Evolutionary conservation across 2,329 filamentous ascomycete species (phyloP).

Genomic region (Colletotrichum plurivorum): DNA sequence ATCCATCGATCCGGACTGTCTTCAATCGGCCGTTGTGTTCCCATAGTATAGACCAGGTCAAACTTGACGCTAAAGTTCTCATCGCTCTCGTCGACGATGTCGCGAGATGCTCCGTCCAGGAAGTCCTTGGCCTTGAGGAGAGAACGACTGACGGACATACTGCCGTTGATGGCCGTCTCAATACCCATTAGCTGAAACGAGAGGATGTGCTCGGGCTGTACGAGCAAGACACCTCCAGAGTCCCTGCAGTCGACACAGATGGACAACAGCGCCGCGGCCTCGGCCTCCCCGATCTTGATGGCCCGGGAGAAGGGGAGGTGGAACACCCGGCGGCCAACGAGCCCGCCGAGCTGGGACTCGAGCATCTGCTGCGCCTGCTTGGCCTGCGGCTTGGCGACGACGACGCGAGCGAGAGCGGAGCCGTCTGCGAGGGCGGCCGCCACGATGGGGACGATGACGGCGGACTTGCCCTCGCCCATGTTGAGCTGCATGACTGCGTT

Average conservation of each 20-base stretch:
- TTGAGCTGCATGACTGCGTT: constrained; percentile 77
- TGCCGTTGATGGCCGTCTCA: constrained; percentile 58
- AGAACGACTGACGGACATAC: constrained; percentile 46
- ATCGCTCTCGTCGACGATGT: constrained; percentile 77
- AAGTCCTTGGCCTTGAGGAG: constrained; percentile 60
- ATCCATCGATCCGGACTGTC: constrained; percentile 69
- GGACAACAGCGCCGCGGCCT: constrained; percentile 52
- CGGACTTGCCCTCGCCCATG: constrained; percentile 81
- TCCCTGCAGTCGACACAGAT: constrained; percentile 63
- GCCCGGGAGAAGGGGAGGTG: constrained; percentile 72
- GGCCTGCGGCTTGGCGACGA: constrained; percentile 73
- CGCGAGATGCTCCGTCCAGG: constrained; percentile 60
- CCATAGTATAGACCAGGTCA: constrained; percentile 75
- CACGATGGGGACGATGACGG: constrained; percentile 77
- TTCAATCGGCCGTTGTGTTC: constrained; percentile 64
- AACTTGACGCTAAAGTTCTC: constrained; percentile 73
- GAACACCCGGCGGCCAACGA: constrained; percentile 68
- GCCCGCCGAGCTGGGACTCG: constrained; percentile 66
- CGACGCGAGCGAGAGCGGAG: constrained; percentile 70
- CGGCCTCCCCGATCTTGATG: constrained; percentile 48
- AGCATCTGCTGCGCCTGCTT: constrained; percentile 73
- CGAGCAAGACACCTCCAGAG: constrained; percentile 68
- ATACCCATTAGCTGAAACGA: constrained; percentile 75
- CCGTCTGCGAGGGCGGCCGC: too few relatives aligned
- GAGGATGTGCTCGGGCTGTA: constrained; percentile 75